Evolutionary conservation across 139 green algal genomes (phyloP), one percentile per base, ranked within the genome.

Genomic region (Volvox reticuliferus): DNA sequence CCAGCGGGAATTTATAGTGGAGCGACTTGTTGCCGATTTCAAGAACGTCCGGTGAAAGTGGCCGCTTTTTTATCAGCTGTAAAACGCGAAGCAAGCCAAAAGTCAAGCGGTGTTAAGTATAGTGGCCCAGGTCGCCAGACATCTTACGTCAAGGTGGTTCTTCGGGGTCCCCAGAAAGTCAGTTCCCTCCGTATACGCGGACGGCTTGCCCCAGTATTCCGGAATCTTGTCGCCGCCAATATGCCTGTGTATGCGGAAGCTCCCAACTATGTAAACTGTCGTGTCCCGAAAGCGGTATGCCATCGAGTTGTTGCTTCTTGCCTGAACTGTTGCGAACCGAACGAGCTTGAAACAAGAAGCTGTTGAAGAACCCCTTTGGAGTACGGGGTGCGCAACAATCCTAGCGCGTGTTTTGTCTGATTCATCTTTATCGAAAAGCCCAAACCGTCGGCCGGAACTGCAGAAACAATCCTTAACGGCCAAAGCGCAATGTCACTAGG

Each of bases 1-100:
- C 96, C 76, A 96, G 77, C 1, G 98, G 98, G 68, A 99, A 96
- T 89, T 98, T 98, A 94, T 99, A 99, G 91, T 99, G 98, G 16
- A 94, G 82, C 30, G 91, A 69, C 75, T 94, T 95, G 61, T 92
- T 92, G 91, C 97, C 95, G 32, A 99, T 93, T 80, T 98, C 96
- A 83, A 99, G 96, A 21, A 99, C 97, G 88, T 99, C 96, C 2
- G 98, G 98, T 0, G 97, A 98, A 22, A 99, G 90, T 0, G 98
- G 98, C 62, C 98, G 96, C 93, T 98, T 98, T n/a, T 97, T 88
- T 62, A 97, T 92, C 1, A 97, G 93, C 96, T 98, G 95, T 83
- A 62, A 68, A 30, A 1, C 1, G 2, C 22, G 9, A 75, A 44
- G 22, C 73, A 79, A 35, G 16, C 33, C 77, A 0, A 30, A 28